A percentile compares a stretch with the other conserved stretches of the same genome.
Conservation (phyloP, 2,329 filamentous ascomycete species). For the Aureobasidium sp. region DNA sequence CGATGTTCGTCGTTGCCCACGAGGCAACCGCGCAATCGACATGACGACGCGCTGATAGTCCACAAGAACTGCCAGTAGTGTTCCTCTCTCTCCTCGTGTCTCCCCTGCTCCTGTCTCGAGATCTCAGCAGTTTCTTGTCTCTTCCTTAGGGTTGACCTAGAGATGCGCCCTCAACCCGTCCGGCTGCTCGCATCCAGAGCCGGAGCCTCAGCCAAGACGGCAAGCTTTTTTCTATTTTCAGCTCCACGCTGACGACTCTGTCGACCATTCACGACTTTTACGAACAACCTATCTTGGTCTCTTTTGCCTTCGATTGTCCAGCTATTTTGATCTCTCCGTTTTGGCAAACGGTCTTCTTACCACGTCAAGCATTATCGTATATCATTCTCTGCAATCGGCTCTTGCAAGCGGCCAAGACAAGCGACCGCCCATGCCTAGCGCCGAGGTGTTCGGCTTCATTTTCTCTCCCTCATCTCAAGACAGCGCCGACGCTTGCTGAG, state of each 20-base stretch:
- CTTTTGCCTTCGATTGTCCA: neutral
- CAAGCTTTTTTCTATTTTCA: conserved; percentile 3
- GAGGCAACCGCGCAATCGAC: conserved; percentile 12
- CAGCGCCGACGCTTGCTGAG: neutral
- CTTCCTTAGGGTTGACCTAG: conserved; percentile 3
- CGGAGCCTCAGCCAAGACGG: neutral
- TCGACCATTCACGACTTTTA: neutral
- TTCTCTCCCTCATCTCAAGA: neutral
- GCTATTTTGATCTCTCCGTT: neutral
- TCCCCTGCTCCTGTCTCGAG: neutral
- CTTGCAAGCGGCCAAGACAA: neutral
- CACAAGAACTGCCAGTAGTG: conserved; percentile 11
- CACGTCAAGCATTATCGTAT: neutral
- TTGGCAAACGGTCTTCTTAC: neutral
- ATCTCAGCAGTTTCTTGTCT: conserved; percentile 7
- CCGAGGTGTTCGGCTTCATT: neutral
- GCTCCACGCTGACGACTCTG: neutral
- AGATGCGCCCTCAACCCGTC: conserved; percentile 4
- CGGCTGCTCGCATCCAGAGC: conserved; percentile 7
- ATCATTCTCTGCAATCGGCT: neutral
- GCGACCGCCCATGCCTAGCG: neutral
- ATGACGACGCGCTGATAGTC: conserved; percentile 11
- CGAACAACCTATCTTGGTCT: neutral
- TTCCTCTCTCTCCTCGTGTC: neutral
- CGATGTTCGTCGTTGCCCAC: conserved; percentile 11